Base-by-base conservation (phyloP, 1,284 basidiomycete genomes). In the Microbotryomycetes sp. region DNA sequence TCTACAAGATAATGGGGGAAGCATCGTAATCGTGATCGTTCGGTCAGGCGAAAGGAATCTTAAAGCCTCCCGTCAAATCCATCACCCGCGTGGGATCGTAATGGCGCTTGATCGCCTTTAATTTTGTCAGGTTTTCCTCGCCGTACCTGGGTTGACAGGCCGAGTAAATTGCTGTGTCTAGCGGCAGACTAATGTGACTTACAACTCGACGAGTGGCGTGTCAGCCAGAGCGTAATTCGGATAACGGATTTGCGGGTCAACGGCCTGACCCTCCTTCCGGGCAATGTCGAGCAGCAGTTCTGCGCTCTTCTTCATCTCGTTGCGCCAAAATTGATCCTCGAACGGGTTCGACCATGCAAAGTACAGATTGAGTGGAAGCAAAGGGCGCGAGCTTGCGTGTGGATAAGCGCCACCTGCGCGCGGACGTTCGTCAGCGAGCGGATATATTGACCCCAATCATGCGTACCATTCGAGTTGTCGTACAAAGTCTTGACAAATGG, bases 341-440 rank as follows among this genome's bases (percentile, higher is more conserved):
- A 50, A 47, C 4, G 67, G 59, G 57, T 70, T 64, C 45, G 51
- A 49, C 70, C 70, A 72, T 27, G 64, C 58, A 54, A 69, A 72
- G 65, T 70, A 72, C 28, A 72, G 57, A 60, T 68, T 66, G 28
- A 72, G 61, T 23, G 68, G 70, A n/a, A 68, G 62, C 0, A 71
- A 27, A n/a, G 52, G 52, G 23, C n/a, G 66, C 27, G 64, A 65
- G 48, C 62, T 66, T 18, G 29, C 58, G 60, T 72, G 70, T 2
- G 64, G 62, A 61, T 62, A 72, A n/a, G 52, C 52, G 9, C 52
- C 52, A 18, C 35, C 35, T 41, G 18, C 9, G 18, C 11, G 35
- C 35, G 18, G n/a, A n/a, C n/a, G n/a, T n/a, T n/a, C n/a, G n/a
- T n/a, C n/a, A n/a, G n/a, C n/a, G n/a, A n/a, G n/a, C n/a, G n/a